phyloP scores from a whole-genome alignment of 352 stramenopile species.

The Globisporangium ultimum region DNA sequence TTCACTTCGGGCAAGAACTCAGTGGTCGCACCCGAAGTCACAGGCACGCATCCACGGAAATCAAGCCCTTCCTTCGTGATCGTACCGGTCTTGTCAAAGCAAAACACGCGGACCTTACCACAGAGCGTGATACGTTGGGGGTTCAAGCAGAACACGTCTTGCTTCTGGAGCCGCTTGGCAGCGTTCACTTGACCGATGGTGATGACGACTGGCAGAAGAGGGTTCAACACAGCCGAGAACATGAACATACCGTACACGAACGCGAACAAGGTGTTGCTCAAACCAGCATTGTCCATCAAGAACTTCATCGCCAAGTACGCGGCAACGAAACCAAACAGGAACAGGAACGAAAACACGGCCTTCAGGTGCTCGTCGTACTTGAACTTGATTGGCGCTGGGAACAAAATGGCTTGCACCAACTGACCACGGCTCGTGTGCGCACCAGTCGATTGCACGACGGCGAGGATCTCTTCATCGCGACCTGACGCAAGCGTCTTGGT shows the following conservation, averaged over 20 bases:
- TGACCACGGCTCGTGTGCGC: slow-evolving; percentile 85
- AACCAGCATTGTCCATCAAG: slow-evolving; percentile 55
- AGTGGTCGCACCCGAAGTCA: slow-evolving; percentile 21
- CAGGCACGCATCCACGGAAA: slow-evolving; percentile 65
- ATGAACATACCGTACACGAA: slow-evolving; percentile 83
- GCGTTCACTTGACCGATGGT: slow-evolving; percentile 85
- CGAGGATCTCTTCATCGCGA: slow-evolving; percentile 59
- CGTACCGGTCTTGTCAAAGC: slow-evolving; percentile 93
- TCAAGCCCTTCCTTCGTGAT: slow-evolving; percentile 90
- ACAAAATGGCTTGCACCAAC: slow-evolving; percentile 85
- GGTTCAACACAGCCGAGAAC: slow-evolving; percentile 73
- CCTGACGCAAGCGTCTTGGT: slow-evolving; percentile 72
- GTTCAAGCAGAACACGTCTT: slow-evolving; percentile 83
- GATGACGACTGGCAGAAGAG: slow-evolving; percentile 88
- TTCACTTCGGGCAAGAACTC: slow-evolving; percentile 54
- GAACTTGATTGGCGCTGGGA: slow-evolving; percentile 82
- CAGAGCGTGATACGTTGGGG: slow-evolving; percentile 80
- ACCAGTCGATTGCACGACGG: slow-evolving; percentile 77
- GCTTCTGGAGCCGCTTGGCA: slow-evolving; percentile 66
- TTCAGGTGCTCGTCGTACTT: slow-evolving; percentile 91
- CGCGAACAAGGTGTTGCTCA: slow-evolving; percentile 67
- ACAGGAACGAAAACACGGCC: slow-evolving; percentile 75
- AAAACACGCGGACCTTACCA: slow-evolving; percentile 88
- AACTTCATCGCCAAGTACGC: slow-evolving; percentile 76
- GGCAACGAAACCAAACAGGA: slow-evolving; percentile 70